Base-by-base conservation (phyloP, 2,329 filamentous ascomycete genomes). In the Eutypa lata region DNA sequence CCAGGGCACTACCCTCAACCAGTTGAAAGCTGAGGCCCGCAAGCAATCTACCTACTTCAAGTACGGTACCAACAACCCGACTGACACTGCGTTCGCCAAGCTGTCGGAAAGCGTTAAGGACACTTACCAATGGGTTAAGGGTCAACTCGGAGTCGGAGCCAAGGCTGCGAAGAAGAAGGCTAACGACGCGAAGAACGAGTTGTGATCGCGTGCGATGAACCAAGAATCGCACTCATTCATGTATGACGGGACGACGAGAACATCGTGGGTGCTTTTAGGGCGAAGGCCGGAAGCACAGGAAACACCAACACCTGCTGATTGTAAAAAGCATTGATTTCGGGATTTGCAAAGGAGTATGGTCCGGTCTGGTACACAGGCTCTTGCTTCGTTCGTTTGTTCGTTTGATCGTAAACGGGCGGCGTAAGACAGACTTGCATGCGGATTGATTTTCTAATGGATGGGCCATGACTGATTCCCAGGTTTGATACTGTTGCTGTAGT, bases 41-140 rank as follows among this genome's bases (percentile, higher is more conserved):
- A 86, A 86, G 68, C 87, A 91, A 62, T 80, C 83, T 21, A 89
- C 86, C 21, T 91, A 87, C 70, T 93, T 91, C 76, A 82, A 81
- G 64, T 89, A 92, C 63, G 89, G 89, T 49, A 89, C 87, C 5
- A 82, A 78, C 8, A 80, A 80, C 26, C 87, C 89, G 14, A 73
- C 80, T 48, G 83, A 77, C 49, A 89, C 87, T 7, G 71, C 90
- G 47, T 81, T 84, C 57, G 86, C 84, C 65, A 87, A 87, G 70
- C 61, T 90, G 53, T 71, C 72, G 53, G 79, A 81, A 57, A 71
- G 68, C 47, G 69, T 78, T 55, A 70, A 74, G 59, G 71, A 71
- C 22, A 72, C 74, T 24, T 78, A 76, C 71, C 73, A 78, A 54
- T 84, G 81, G 81, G 67, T 81, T 51, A 56, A 74, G 49, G 64